These are phyloP conservation scores for Nicotiana benthamiana DNA, from an alignment of 257 asterid genomes.

Conservation along the genomic window DNA sequence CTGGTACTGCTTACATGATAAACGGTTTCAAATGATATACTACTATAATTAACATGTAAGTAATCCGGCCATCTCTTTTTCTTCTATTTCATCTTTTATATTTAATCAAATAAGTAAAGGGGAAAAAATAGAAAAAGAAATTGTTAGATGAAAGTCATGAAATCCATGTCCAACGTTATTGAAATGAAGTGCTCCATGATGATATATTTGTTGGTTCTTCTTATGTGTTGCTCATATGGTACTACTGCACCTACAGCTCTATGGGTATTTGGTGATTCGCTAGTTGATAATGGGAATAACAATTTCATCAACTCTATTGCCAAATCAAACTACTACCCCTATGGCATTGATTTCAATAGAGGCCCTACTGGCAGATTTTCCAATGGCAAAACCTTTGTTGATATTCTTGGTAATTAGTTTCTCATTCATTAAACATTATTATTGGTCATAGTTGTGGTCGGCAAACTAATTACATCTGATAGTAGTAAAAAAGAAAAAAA, in stretches of 20 bases:
- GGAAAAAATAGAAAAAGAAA: neutral
- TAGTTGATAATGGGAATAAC: slow-evolving; percentile 82
- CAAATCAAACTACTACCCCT: slow-evolving; percentile 73
- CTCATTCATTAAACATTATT: neutral
- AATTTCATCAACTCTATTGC: slow-evolving; percentile 74
- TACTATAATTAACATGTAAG: neutral
- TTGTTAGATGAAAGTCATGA: neutral
- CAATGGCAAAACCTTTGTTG: slow-evolving; percentile 67
- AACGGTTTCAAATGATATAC: neutral
- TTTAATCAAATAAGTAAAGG: neutral
- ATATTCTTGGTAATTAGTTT: slow-evolving; percentile 48
- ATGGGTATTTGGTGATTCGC: slow-evolving; percentile 77
- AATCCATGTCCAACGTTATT: neutral
- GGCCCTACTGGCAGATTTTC: slow-evolving; percentile 74
- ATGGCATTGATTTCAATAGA: slow-evolving; percentile 51
- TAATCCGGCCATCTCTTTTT: neutral
- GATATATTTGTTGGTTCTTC: neutral
- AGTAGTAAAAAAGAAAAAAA: too few relatives aligned
- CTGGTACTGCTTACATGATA: neutral
- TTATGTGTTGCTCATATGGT: neutral
- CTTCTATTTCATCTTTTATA: neutral
- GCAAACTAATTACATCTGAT: neutral
- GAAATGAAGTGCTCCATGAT: neutral
- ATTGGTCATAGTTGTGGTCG: neutral
- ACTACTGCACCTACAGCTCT: slow-evolving; percentile 34